Evolutionary conservation across 148 eudicot genomes (phyloP), one percentile per base, ranked within the genome.

Genomic region (Fagopyrum esculentum): DNA sequence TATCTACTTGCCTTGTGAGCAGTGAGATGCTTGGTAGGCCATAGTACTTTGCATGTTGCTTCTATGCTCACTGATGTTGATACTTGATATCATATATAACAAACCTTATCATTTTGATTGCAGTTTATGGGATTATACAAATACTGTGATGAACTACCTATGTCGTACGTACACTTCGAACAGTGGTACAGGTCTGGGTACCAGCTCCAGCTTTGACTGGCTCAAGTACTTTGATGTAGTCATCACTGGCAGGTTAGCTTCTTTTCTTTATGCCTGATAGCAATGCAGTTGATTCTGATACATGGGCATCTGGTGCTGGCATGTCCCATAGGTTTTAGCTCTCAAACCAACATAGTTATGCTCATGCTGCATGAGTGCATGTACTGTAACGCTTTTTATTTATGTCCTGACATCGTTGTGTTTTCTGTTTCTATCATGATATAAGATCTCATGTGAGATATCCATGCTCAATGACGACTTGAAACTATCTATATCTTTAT

Each of bases 61-160:
- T 59, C 7, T 59, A 59, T n/a, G 35, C 30, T 59, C 64, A 17
- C 64, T 17, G 9, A 22, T 17, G 64, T 30, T 59, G 45, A 15
- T 66, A 35, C 52, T 49, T 49, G 12, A 66, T 19, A 35, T 22
- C 26, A 22, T 35, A 61, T 12, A 30, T 61, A 13, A 15, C 5
- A 66, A 40, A 35, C n/a, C 5, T 63, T 64, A 12, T 57, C 54
- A 13, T 78, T 71, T 80, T 43, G 79, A 46, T 45, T 87, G 89
- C 93, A 95, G 98, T 85, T 86, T 95, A 45, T 95, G 98, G 98
- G 98, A 95, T 81, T 95, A 95, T 73, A 92, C 98, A 76, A 95
- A 92, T 80, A 78, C 89, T 12, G 97, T 95, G 72, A 95, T 95
- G 98, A 95, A 84, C 82, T 95, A 87, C 78, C 93, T 95, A 49